Evolutionary conservation across 306 rosid genomes (phyloP).

Genomic region (Astragalus glycyphyllos): DNA sequence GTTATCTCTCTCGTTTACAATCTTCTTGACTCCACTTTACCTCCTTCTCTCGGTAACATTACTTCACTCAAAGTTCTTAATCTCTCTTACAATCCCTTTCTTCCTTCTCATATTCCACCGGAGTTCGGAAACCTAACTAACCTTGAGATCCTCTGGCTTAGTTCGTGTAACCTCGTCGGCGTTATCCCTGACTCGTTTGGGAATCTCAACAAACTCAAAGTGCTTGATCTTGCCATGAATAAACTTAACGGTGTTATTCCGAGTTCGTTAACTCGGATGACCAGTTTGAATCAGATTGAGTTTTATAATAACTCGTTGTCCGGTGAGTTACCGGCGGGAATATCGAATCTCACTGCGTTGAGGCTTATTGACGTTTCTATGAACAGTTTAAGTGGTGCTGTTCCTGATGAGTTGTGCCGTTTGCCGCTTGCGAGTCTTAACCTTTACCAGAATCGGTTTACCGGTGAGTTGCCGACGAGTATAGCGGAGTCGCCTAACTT

Average conservation of each 20-base stretch:
- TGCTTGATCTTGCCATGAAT: slow-evolving; percentile 73
- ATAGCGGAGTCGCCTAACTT: slow-evolving; percentile 64
- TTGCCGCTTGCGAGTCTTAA: slow-evolving; percentile 75
- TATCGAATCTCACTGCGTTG: slow-evolving; percentile 69
- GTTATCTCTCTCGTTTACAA: slow-evolving; percentile 70
- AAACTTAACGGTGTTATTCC: slow-evolving; percentile 68
- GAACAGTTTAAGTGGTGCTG: slow-evolving; percentile 64
- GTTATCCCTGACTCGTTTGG: slow-evolving; percentile 73
- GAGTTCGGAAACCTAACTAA: slow-evolving; percentile 71
- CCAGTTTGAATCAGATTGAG: slow-evolving; percentile 71
- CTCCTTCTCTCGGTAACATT: slow-evolving; percentile 66
- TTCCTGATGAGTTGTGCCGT: slow-evolving; percentile 71
- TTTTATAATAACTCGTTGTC: slow-evolving; percentile 77
- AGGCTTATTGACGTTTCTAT: slow-evolving; percentile 73
- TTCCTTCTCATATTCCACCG: slow-evolving; percentile 66
- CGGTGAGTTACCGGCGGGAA: slow-evolving; percentile 69
- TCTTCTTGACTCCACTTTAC: slow-evolving; percentile 60
- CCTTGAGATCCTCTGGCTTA: slow-evolving; percentile 74
- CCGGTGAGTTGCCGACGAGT: slow-evolving; percentile 70
- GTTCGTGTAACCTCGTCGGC: slow-evolving; percentile 67
- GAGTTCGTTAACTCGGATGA: slow-evolving; percentile 52
- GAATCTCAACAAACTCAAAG: slow-evolving; percentile 52
- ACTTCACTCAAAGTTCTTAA: slow-evolving; percentile 70
- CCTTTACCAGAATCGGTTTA: slow-evolving; percentile 71
- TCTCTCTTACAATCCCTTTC: slow-evolving; percentile 78